A percentile compares a stretch with the other conserved stretches of the same genome.
phyloP scores from a whole-genome alignment of 805 yeast species.

The Ogataea haglerorum region DNA sequence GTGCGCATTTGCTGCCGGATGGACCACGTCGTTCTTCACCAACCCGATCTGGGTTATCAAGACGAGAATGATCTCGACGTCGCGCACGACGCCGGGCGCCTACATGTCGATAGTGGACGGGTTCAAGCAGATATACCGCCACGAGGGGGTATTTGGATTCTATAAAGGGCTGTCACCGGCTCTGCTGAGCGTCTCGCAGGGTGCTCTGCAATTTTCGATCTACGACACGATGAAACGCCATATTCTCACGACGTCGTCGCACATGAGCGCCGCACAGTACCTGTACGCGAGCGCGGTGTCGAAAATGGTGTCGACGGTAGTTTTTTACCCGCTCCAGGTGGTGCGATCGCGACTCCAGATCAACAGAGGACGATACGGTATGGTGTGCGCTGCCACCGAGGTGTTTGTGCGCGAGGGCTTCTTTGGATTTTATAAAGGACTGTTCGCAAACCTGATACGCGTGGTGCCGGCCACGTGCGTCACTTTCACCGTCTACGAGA shows the following conservation, averaged over 20 bases:
- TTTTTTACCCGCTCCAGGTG: constrained; percentile 83
- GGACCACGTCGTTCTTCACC: constrained; percentile 69
- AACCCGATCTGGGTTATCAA: constrained; percentile 96
- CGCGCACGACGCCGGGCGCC: constrained; percentile 42
- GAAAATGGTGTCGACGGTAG: constrained; percentile 62
- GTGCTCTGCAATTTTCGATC: constrained; percentile 80
- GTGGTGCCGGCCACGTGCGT: constrained; percentile 93
- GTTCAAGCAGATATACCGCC: constrained; percentile 39
- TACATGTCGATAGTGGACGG: constrained; percentile 62
- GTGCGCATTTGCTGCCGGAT: constrained; percentile 69
- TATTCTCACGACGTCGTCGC: constrained; percentile 16
- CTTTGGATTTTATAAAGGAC: constrained; percentile 77
- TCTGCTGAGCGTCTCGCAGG: constrained; percentile 80
- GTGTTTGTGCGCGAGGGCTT: constrained; percentile 53
- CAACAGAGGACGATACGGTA: constrained; percentile 12
- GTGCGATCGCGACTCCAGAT: constrained; percentile 73
- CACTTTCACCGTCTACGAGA: constrained; percentile 84
- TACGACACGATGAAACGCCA: constrained; percentile 71
- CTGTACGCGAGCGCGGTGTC: constrained; percentile 64
- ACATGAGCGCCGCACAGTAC: constrained; percentile 51
- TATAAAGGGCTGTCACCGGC: constrained; percentile 81
- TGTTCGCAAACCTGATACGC: constrained; percentile 70
- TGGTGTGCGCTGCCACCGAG: constrained; percentile 34
- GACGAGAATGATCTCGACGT: constrained; percentile 74
- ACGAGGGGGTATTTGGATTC: constrained; percentile 67